A percentile compares a stretch with the other conserved stretches of the same genome.
Evolutionary conservation across 495 filamentous ascomycete genomes (phyloP).

Genomic region (Friedmanniomyces simplex): DNA sequence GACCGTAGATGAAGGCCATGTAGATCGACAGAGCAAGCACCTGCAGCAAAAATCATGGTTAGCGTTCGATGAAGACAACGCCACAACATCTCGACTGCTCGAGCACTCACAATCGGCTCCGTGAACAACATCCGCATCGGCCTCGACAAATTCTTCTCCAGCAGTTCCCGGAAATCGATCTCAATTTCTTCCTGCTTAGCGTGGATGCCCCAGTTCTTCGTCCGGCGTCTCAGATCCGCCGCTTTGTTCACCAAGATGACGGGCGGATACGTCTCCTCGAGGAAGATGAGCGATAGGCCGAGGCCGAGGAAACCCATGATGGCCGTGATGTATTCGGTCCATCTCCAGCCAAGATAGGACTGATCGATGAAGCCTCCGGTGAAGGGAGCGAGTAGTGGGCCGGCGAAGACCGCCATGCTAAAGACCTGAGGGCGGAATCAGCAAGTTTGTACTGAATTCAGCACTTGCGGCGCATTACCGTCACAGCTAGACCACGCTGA

Average conservation of each 20-base stretch:
- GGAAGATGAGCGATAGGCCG: conserved; percentile 56
- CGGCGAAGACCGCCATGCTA: conserved; percentile 73
- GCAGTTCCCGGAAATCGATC: conserved; percentile 64
- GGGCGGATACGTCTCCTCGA: conserved; percentile 77
- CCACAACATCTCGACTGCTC: conserved; percentile 57
- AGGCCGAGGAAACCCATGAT: conserved; percentile 75
- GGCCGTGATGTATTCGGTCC: conserved; percentile 64
- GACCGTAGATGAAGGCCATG: conserved; percentile 48
- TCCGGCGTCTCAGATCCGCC: conserved; percentile 63
- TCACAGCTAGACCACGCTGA: conserved; percentile 67
- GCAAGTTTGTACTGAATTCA: too few species aligned
- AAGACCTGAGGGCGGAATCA: conserved; percentile 43
- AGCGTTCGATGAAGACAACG: conserved; percentile 39
- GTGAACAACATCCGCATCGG: conserved; percentile 68
- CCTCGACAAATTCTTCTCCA: conserved; percentile 74
- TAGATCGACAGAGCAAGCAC: conserved; percentile 11
- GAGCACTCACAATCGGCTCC: conserved; percentile 60
- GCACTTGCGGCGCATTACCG: conserved; percentile 20
- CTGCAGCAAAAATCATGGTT: background rate
- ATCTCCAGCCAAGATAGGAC: conserved; percentile 65
- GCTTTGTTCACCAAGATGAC: conserved; percentile 70
- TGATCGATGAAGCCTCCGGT: conserved; percentile 75
- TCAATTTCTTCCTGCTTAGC: conserved; percentile 91
- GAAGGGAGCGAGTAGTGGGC: conserved; percentile 72
- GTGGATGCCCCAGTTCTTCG: conserved; percentile 88